Conservation (phyloP, 2,329 filamentous ascomycete genomes). For the Fusarium incarnatum region DNA sequence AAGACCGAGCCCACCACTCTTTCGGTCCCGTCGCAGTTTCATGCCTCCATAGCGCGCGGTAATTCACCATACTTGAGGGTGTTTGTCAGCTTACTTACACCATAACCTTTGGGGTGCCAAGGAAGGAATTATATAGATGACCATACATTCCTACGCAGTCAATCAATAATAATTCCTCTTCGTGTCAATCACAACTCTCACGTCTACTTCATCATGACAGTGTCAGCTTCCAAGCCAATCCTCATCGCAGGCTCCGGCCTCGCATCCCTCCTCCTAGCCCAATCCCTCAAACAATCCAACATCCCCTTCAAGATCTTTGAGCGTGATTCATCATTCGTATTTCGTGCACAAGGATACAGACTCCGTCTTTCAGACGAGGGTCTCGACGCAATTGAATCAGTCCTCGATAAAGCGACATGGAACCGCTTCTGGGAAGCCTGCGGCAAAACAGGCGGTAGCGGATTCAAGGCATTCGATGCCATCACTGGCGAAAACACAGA, state of each 20-base stretch:
- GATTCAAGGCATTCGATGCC: constrained; percentile 64
- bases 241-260: constrained; percentile 60
- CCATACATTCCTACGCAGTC: accelerated
- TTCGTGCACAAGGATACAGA: constrained; percentile 72
- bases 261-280: constrained; percentile 58
- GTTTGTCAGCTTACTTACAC: neutral
- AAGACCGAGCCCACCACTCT: neutral
- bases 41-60: neutral
- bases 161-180: too few species aligned
- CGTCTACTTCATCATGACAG: neutral
- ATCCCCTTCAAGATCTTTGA: constrained; percentile 69
- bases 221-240: constrained; percentile 49
- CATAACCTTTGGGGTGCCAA: neutral
- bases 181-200: neutral
- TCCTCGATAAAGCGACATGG: constrained; percentile 61
- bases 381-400: constrained; percentile 70
- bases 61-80: neutral
- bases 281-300: constrained; percentile 54
- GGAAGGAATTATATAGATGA: neutral
- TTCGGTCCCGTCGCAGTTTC: neutral
- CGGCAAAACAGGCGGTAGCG: constrained; percentile 69
- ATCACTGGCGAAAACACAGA: constrained; percentile 61
- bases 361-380: constrained; percentile 68
- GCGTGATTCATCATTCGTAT: constrained; percentile 61
- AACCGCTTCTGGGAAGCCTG: constrained; percentile 68